These are phyloP conservation scores for Paecilomyces formosus DNA, from an alignment of 2,329 filamentous ascomycete genomes.

Conservation along the genomic window DNA sequence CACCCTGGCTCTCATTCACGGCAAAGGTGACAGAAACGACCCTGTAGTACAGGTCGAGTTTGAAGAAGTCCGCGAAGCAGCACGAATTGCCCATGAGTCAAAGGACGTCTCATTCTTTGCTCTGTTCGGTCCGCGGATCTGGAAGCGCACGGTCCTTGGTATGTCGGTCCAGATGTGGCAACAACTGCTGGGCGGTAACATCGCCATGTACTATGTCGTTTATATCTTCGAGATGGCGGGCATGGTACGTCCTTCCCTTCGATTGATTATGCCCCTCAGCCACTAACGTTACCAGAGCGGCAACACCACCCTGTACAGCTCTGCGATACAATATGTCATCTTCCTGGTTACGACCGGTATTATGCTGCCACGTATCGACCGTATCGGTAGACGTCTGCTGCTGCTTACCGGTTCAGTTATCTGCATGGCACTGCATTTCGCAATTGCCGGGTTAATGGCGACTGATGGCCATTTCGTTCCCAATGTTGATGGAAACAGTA, in stretches of 20 bases:
- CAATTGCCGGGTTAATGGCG: slow-evolving; percentile 48
- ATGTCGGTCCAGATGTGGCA: slow-evolving; percentile 51
- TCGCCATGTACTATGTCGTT: slow-evolving; percentile 54
- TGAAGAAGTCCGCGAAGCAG: slow-evolving; percentile 28
- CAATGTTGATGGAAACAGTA: slow-evolving; percentile 40
- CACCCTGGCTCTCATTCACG: slow-evolving; percentile 52
- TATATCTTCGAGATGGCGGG: slow-evolving; percentile 56
- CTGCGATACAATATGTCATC: slow-evolving; percentile 51
- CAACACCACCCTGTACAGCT: slow-evolving; percentile 42
- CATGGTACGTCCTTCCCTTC: slow-evolving; percentile 25
- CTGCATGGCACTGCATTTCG: slow-evolving; percentile 44
- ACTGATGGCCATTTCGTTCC: slow-evolving; percentile 39
- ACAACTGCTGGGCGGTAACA: slow-evolving; percentile 51
- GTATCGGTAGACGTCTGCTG: slow-evolving; percentile 41
- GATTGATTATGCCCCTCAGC: background rate
- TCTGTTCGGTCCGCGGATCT: slow-evolving; percentile 42
- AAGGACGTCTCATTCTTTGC: slow-evolving; percentile 28
- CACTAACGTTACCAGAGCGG: slow-evolving; percentile 17
- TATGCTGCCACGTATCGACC: slow-evolving; percentile 45
- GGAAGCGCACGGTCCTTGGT: slow-evolving; percentile 47
- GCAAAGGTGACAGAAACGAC: slow-evolving; percentile 46
- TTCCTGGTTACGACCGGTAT: slow-evolving; percentile 47
- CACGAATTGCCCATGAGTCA: slow-evolving; percentile 21
- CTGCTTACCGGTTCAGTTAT: slow-evolving; percentile 40
- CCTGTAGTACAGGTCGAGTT: slow-evolving; percentile 50